A percentile compares a stretch with the other conserved stretches of the same genome.
Conservation (phyloP, 1,284 basidiomycete genomes). For the Malassezia nana region DNA sequence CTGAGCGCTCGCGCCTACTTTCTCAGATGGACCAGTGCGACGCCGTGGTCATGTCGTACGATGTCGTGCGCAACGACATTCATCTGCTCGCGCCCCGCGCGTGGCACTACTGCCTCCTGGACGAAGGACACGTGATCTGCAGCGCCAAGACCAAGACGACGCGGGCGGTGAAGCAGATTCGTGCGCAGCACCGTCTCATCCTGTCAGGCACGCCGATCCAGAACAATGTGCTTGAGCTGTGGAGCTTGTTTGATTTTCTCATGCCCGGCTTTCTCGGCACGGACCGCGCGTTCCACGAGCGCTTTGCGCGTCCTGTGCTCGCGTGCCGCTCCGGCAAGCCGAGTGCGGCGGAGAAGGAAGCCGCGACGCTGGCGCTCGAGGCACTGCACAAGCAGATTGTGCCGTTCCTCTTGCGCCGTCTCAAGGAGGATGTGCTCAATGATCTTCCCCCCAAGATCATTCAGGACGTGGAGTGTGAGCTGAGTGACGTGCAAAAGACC, state of each 20-base stretch:
- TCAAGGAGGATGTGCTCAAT: conserved; percentile 93
- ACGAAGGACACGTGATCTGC: conserved; percentile 98
- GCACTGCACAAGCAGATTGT: conserved; percentile 96
- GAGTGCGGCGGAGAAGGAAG: conserved; percentile 77
- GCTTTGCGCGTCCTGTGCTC: conserved; percentile 89
- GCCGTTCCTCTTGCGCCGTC: conserved; percentile 87
- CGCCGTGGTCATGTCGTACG: conserved; percentile 90
- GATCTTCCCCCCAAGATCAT: conserved; percentile 99
- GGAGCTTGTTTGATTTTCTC: conserved; percentile 97
- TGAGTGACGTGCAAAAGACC: conserved; percentile 57
- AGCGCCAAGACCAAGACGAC: conserved; percentile 96
- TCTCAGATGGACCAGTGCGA: conserved; percentile 53
- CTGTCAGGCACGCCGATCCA: conserved; percentile 97
- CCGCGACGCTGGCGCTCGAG: conserved; percentile 69
- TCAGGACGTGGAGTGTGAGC: conserved; percentile 97
- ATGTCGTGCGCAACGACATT: conserved; percentile 92
- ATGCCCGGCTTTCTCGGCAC: conserved; percentile 98
- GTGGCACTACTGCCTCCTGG: conserved; percentile 94
- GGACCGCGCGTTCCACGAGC: conserved; percentile 87
- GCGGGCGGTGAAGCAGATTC: conserved; percentile 83
- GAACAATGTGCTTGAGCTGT: conserved; percentile 95
- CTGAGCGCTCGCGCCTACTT: conserved; percentile 61
- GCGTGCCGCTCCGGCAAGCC: conserved; percentile 87
- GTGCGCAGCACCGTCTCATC: conserved; percentile 82
- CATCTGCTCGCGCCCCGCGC: conserved; percentile 62